phyloP scores from a whole-genome alignment of 1,284 basidiomycete species.

The Meira miltonrushii region DNA sequence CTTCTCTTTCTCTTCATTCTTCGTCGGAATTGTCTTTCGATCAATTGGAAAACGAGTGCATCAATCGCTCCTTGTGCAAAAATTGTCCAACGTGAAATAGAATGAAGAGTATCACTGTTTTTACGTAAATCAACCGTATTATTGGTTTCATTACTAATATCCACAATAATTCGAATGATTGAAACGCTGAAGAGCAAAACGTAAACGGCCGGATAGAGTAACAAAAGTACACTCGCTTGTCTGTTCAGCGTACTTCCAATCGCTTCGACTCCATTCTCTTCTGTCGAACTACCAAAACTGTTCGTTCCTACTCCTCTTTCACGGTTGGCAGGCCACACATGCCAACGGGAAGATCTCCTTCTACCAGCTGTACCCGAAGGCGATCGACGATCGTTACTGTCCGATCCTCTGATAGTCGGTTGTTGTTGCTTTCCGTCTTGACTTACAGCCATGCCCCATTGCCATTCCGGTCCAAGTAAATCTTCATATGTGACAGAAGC shows the following conservation, averaged over 20 bases:
- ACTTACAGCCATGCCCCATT: conserved; percentile 36
- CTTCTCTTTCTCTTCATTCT: conserved; percentile 33
- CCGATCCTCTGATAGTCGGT: background rate
- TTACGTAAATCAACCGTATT: background rate
- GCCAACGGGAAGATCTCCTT: too few species aligned
- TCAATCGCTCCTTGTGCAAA: conserved; percentile 44
- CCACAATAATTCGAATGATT: conserved; percentile 29
- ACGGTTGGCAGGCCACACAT: background rate
- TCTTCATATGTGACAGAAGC: conserved; percentile 17
- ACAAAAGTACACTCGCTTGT: conserved; percentile 34
- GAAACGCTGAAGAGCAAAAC: conserved; percentile 36
- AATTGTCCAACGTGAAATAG: conserved; percentile 31
- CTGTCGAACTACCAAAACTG: background rate
- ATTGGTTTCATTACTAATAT: conserved; percentile 20
- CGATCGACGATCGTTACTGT: background rate
- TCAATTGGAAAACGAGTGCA: conserved; percentile 43
- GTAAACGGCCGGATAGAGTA: conserved; percentile 41
- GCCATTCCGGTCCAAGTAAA: conserved; percentile 27
- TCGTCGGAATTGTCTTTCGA: conserved; percentile 36
- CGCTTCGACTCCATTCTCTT: conserved; percentile 28
- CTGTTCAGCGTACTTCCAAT: conserved; percentile 41
- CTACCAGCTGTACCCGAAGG: background rate
- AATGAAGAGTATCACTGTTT: conserved; percentile 27
- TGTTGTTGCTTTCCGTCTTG: background rate
- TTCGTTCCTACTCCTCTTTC: conserved; percentile 1